A percentile compares a stretch with the other conserved stretches of the same genome.
phyloP scores from a whole-genome alignment of 2,329 filamentous ascomycete genomes.

The Diaporthe helianthi region DNA sequence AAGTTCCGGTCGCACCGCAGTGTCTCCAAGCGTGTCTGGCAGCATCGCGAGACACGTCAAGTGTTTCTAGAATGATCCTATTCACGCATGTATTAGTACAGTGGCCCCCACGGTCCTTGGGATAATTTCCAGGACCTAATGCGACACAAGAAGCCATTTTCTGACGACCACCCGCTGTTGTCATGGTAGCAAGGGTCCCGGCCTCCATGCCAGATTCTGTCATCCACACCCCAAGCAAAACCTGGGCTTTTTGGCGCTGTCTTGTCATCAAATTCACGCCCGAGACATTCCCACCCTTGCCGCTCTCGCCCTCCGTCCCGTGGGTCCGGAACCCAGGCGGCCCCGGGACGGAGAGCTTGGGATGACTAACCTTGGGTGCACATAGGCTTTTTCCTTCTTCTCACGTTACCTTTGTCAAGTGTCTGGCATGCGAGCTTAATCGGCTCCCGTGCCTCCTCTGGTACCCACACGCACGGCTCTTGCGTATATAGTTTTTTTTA shows the following conservation, averaged over 20 bases:
- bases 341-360: not conserved
- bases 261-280: not conserved
- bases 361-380: not conserved
- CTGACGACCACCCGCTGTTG: not conserved
- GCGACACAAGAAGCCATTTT: not conserved
- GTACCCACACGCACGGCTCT: not conserved
- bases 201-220: not conserved
- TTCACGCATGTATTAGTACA: not conserved
- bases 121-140: slow-evolving; percentile 7
- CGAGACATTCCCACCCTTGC: not conserved
- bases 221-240: not conserved
- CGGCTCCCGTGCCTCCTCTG: slow-evolving; percentile 8
- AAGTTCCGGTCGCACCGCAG: slow-evolving; percentile 11
- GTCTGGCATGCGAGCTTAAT: slow-evolving; percentile 28
- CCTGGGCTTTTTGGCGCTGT: not conserved
- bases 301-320: not conserved
- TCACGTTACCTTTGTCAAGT: not conserved
- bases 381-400: not conserved
- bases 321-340: slow-evolving; percentile 2
- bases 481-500: not conserved
- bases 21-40: not conserved
- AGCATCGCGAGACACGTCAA: slow-evolving; percentile 12
- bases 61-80: slow-evolving; percentile 2
- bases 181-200: not conserved
- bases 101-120: not conserved